These are phyloP conservation scores for Amoeboaphelidium occidentale DNA, from an alignment of 371 early-diverging fungal species.

Conservation along the genomic window DNA sequence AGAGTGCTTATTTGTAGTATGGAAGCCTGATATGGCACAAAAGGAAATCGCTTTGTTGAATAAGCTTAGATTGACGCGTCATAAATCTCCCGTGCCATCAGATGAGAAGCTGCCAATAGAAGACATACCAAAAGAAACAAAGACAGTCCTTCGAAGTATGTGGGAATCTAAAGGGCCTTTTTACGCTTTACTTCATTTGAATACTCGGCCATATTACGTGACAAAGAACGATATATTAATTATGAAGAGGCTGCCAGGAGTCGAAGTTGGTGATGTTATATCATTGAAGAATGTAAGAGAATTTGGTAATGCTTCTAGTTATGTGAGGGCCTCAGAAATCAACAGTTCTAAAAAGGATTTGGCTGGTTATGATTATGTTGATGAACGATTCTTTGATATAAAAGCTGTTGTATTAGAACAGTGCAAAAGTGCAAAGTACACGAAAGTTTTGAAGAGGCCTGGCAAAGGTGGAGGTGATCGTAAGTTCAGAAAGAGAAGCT, in stretches of 20 bases:
- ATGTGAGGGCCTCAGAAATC: neutral
- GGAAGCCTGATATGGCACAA: too few species aligned
- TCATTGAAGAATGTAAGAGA: neutral
- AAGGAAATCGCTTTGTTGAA: too few species aligned
- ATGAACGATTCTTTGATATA: too few species aligned
- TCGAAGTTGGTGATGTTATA: neutral
- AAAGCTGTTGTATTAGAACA: neutral
- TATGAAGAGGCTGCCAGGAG: neutral
- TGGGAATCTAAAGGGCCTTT: too few species aligned
- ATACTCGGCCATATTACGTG: neutral
- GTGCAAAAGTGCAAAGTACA: neutral
- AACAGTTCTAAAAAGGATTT: too few species aligned
- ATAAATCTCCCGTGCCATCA: too few species aligned
- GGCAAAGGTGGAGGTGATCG: neutral
- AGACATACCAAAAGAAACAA: too few species aligned
- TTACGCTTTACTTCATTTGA: neutral
- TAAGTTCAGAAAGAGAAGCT: neutral
- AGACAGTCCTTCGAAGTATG: too few species aligned
- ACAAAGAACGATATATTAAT: neutral
- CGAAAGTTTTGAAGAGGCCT: neutral
- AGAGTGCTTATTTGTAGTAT: too few species aligned
- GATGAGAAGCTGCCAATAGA: too few species aligned
- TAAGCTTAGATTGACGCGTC: too few species aligned
- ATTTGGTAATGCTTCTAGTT: neutral
- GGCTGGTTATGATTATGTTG: too few species aligned